Conservation (phyloP, 1,284 basidiomycete species). For the Moesziomyces antarcticus region DNA sequence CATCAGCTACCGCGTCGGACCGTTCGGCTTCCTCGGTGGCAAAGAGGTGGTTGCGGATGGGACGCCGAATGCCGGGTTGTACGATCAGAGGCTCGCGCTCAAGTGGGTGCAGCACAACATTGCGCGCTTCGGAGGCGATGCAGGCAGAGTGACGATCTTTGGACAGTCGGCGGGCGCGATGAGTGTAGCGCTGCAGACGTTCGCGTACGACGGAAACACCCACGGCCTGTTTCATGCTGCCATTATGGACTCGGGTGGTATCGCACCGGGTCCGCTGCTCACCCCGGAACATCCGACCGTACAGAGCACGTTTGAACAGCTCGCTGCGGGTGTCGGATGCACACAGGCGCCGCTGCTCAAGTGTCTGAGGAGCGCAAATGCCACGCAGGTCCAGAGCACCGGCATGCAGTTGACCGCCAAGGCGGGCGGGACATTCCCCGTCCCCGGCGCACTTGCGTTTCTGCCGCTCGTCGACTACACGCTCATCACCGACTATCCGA, state of each 20-base stretch:
- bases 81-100: conserved; percentile 51
- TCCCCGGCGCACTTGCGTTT: conserved; percentile 27
- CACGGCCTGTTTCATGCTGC: conserved; percentile 46
- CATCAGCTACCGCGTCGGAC: conserved; percentile 49
- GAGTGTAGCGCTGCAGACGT: conserved; percentile 32
- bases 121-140: conserved; percentile 51
- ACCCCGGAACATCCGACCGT: conserved; percentile 32
- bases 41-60: conserved; percentile 28
- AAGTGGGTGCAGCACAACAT: conserved; percentile 54
- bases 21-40: conserved; percentile 48
- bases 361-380: conserved; percentile 36
- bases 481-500: conserved; percentile 43
- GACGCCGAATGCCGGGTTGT: conserved; percentile 41
- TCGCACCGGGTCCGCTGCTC: conserved; percentile 27
- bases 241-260: conserved; percentile 49
- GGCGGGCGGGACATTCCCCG: conserved; percentile 23
- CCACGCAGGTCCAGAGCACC: conserved; percentile 19
- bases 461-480: conserved; percentile 43
- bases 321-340: conserved; percentile 31
- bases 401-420: conserved; percentile 1
- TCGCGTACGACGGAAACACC: conserved; percentile 38
- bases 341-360: conserved; percentile 9
- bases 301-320: conserved; percentile 22
- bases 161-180: conserved; percentile 53
- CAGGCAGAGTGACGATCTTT: conserved; percentile 34